A percentile compares a stretch with the other conserved stretches of the same genome.
Conservation (phyloP, 805 yeast species). For the Candida hungchunana region DNA sequence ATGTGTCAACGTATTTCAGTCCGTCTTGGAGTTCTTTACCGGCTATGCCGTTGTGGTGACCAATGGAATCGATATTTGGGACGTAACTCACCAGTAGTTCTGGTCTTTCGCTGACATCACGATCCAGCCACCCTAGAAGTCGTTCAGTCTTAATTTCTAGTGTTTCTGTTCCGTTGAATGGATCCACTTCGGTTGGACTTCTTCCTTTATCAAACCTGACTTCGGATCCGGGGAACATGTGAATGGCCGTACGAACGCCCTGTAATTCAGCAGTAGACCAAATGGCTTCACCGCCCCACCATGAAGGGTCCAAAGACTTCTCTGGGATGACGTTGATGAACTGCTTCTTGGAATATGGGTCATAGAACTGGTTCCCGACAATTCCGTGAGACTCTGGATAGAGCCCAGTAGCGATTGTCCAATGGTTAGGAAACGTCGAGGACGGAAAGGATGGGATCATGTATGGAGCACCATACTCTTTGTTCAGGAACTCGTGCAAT, state of each 20-base stretch:
- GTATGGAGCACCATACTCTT: conserved; percentile 66
- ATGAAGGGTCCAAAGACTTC: conserved; percentile 48
- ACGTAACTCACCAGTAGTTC: conserved; percentile 75
- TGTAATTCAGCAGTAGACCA: conserved; percentile 75
- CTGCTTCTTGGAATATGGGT: conserved; percentile 47
- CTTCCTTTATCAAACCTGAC: conserved; percentile 48
- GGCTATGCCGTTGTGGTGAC: conserved; percentile 66
- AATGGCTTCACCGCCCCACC: conserved; percentile 90
- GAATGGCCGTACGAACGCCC: conserved; percentile 67
- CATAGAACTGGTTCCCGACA: conserved; percentile 77
- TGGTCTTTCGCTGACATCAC: conserved; percentile 52
- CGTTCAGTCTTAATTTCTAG: conserved; percentile 53
- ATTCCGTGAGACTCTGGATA: conserved; percentile 84
- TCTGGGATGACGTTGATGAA: conserved; percentile 61
- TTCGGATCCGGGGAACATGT: conserved; percentile 97
- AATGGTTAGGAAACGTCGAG: conserved; percentile 87
- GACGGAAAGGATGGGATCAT: conserved; percentile 88
- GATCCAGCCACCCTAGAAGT: conserved; percentile 66
- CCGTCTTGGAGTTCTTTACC: conserved; percentile 56
- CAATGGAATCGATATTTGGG: conserved; percentile 76
- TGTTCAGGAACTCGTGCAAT: conserved; percentile 50
- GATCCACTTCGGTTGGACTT: conserved; percentile 53
- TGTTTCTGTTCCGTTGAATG: conserved; percentile 60
- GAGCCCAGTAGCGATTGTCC: conserved; percentile 85
- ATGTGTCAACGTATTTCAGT: conserved; percentile 59